Base-by-base conservation (phyloP, 441 rosid species). In the Pelargonium citronellum region DNA sequence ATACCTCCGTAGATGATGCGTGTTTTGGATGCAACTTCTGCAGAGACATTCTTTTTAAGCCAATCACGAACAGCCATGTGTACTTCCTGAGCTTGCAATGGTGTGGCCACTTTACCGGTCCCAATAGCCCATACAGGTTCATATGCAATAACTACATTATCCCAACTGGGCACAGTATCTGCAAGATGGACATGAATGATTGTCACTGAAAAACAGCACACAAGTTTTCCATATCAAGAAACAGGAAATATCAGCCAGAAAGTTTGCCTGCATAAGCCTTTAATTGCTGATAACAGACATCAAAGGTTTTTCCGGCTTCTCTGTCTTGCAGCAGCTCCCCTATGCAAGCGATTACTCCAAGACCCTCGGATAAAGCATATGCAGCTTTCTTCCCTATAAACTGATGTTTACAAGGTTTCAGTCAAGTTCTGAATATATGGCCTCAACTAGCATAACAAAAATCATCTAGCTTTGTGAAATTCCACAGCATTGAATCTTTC, bases 111-210 rank as follows among this genome's bases (percentile, higher is more conserved):
- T 74, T 90, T 92, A 69, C 98, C 99, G 51, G 98, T 92, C 75
- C 98, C 98, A 78, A 95, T 92, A 70, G 99, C 99, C 99, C 99
- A 95, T 30, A 90, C 96, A 67, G 99, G 97, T 83, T 95, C 97
- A 66, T 95, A 95, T 1, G 99, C 99, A 73, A 95, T 86, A 46
- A 95, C 99, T 60, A 92, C 70, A 69, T 87, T 80, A 68, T 95
- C 98, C 99, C 97, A 91, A 82, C 95, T 85, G 55, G 98, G 87
- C 27, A 84, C 87, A 76, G 86, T 86, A 84, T 91, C 98, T 93
- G 82, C 71, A 55, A 49, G 46, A 76, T 22, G 39, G 53, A 46
- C 61, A 67, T 16, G n/a, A n/a, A n/a, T n/a, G 11, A 68, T 22
- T 22, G 65, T 57, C 41, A 46, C 75, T 8, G 51, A 61, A 55